phyloP scores from a whole-genome alignment of 164 flowering plant genomes.

The Hamamelis virginiana region DNA sequence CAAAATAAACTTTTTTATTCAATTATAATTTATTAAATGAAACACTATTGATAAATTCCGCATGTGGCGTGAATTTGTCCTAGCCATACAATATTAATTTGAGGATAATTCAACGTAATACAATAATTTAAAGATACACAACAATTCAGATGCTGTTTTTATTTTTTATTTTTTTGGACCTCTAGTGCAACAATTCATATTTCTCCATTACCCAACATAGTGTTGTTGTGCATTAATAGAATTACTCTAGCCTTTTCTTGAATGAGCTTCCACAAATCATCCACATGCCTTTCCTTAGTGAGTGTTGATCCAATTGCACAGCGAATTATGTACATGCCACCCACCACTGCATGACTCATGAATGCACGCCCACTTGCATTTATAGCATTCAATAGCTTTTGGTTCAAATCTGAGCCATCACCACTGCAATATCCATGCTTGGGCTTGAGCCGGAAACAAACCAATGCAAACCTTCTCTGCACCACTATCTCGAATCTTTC shows the following conservation, averaged over 20 bases:
- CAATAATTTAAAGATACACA: too few species aligned
- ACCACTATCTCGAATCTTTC: conserved; percentile 23
- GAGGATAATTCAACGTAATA: too few species aligned
- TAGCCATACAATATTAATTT: too few species aligned
- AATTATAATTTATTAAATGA: too few species aligned
- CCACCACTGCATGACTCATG: conserved; percentile 25
- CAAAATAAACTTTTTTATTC: too few species aligned
- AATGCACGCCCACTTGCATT: conserved; percentile 25
- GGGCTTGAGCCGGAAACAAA: conserved; percentile 22
- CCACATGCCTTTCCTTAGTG: conserved; percentile 11
- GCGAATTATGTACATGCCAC: conserved; percentile 12
- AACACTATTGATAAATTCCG: too few species aligned
- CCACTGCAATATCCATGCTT: not conserved
- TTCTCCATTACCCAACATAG: too few species aligned
- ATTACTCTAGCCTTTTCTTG: conserved; percentile 1
- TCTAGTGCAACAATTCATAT: too few species aligned
- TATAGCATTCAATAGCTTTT: conserved; percentile 20
- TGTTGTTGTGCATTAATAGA: too few species aligned
- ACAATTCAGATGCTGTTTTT: too few species aligned
- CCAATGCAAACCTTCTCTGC: conserved; percentile 26
- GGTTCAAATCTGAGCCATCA: conserved; percentile 11
- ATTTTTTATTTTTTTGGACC: too few species aligned
- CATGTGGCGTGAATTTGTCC: too few species aligned
- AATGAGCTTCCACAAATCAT: conserved; percentile 12
- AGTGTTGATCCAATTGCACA: conserved; percentile 17